phyloP scores from a whole-genome alignment of 345 rosid genomes.

The Euphorbia pulcherrima region DNA sequence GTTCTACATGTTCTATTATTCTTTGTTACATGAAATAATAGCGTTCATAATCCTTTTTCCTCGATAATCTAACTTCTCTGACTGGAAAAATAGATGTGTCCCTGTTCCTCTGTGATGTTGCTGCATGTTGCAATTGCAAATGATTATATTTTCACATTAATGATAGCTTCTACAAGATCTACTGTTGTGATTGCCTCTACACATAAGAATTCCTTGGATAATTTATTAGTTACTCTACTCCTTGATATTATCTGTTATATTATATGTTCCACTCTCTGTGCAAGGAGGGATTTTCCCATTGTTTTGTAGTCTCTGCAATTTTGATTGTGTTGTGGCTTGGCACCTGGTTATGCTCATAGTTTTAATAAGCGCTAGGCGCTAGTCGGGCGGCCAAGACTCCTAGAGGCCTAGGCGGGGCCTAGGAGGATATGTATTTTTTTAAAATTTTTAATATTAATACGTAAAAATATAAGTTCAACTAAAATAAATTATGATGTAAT shows the following conservation, averaged over 20 bases:
- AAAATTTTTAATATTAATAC: too few relatives aligned
- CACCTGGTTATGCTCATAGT: slow-evolving; percentile 3
- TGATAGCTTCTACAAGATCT: background rate
- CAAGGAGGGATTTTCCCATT: background rate
- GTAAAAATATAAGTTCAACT: too few relatives aligned
- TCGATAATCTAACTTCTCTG: background rate
- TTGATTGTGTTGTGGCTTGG: background rate
- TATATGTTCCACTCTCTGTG: background rate
- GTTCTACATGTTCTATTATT: background rate
- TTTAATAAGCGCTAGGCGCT: too few relatives aligned
- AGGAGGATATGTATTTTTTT: too few relatives aligned
- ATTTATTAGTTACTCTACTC: background rate
- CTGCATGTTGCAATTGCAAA: background rate
- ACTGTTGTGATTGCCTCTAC: background rate
- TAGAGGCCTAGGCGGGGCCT: too few relatives aligned
- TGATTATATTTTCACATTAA: background rate
- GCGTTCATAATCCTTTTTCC: background rate
- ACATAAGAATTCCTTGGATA: background rate
- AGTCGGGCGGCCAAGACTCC: too few relatives aligned
- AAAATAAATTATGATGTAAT: too few relatives aligned
- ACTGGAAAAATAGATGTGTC: background rate
- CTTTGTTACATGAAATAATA: background rate
- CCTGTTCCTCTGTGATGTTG: background rate
- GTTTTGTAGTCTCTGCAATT: background rate
- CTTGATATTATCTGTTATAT: background rate